These are phyloP conservation scores for Phytophthora kernoviae DNA, from an alignment of 352 stramenopile genomes.

Conservation along the genomic window DNA sequence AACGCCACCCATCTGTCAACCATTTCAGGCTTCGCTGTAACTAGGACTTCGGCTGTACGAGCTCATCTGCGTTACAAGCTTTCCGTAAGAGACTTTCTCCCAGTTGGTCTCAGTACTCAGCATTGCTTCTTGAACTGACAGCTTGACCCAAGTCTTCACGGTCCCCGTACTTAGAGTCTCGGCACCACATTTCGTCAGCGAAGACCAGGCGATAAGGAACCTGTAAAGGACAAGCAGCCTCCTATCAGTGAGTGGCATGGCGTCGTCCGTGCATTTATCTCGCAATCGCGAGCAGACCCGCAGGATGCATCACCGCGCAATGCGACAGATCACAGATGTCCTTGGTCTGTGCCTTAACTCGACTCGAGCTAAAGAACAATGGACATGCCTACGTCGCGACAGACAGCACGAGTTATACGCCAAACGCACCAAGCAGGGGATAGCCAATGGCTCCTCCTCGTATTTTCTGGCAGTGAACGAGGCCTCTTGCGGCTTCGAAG, in stretches of 20 bases:
- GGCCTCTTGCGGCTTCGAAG: constrained; percentile 58
- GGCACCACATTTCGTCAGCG: background rate
- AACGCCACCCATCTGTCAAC: background rate
- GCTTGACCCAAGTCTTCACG: background rate
- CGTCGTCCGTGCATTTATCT: constrained; percentile 44
- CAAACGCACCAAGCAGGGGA: constrained; percentile 38
- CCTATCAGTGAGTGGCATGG: constrained; percentile 18
- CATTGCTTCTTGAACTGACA: background rate
- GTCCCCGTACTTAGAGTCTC: too few species aligned
- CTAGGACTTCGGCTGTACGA: background rate
- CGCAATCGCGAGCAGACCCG: constrained; percentile 54
- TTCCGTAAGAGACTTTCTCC: background rate
- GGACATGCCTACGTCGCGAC: constrained; percentile 55
- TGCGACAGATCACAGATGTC: constrained; percentile 66
- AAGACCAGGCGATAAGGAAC: background rate
- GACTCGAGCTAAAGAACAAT: constrained; percentile 55
- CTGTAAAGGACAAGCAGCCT: background rate
- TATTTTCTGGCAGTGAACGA: constrained; percentile 72
- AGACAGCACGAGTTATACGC: constrained; percentile 62
- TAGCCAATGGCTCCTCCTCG: constrained; percentile 34
- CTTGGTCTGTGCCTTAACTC: constrained; percentile 61
- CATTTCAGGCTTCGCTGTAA: background rate
- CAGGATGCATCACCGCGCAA: constrained; percentile 65
- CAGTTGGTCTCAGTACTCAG: background rate
- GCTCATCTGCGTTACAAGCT: background rate